Evolutionary conservation across 2,329 filamentous ascomycete species (phyloP), one percentile per base, ranked within the genome.

Genomic region (Chaetomiaceae sp.): DNA sequence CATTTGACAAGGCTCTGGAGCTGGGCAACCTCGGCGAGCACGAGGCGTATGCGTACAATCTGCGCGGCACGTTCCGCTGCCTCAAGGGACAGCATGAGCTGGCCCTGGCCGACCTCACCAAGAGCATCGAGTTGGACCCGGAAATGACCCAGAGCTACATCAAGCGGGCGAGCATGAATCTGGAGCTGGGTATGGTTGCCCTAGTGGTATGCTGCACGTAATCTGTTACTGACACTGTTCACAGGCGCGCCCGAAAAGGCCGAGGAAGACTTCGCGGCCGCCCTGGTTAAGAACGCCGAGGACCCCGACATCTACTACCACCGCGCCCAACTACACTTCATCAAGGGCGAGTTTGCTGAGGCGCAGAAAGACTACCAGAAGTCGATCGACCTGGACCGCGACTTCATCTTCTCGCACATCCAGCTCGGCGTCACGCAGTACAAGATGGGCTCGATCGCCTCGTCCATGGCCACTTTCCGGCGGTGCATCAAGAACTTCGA

Each of bases 291-390:
- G 66, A 90, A 96, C 71, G 77, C 81, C 58, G 78, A 86, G 45
- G 93, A 98, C 61, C 91, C 93, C 6, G 93, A 98, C 62, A 95
- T 98, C 65, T 98, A 90, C 78, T 98, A 98, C 74, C 93, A 98
- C 75, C 90, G 93, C 53, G 93, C 93, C 12, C 93, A 98, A 69
- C 81, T 97, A 18, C 90, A 96, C 73, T 98, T 98, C 72, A 97
- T 98, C 68, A 88, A 95, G 60, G 83, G 84, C 47, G 91, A 97
- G 65, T 95, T 95, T 58, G 81, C 84, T 46, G 88, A 94, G 57
- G 93, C 93, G 4, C 90, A 93, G 50, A 95, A 94, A 73, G 93
- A 98, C 71, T 98, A 98, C 73, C 93, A 98, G 68, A 96, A 95
- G 72, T 97, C 93, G 3, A 98, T 98, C 61, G 93, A 98, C 60